phyloP scores from a whole-genome alignment of 2,329 filamentous ascomycete genomes.

The Phialemoniopsis sp. region DNA sequence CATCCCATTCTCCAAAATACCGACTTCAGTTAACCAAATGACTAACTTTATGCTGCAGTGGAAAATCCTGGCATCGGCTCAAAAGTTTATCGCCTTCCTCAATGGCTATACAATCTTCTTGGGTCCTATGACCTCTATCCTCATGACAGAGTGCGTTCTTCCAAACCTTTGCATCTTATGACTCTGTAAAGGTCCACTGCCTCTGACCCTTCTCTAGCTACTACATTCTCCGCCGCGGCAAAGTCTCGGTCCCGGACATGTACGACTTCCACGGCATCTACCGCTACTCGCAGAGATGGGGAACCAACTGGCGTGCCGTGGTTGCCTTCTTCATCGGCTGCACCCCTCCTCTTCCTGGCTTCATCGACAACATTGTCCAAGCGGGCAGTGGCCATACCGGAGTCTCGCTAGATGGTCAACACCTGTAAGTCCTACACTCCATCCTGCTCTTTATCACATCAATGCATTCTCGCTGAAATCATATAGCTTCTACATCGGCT shows the following conservation, averaged over 20 bases:
- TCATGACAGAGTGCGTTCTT: slow-evolving; percentile 1
- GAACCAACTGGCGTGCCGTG: slow-evolving; percentile 3
- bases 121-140: slow-evolving; percentile 2
- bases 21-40: not conserved
- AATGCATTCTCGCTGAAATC: too few relatives aligned
- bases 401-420: not conserved
- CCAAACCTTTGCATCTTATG: not conserved
- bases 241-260: slow-evolving; percentile 2
- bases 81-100: slow-evolving; percentile 3
- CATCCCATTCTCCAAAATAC: too few relatives aligned
- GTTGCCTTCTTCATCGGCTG: slow-evolving; percentile 3
- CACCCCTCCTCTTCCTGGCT: slow-evolving; percentile 2
- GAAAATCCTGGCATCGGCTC: slow-evolving; percentile 3
- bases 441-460: too few relatives aligned
- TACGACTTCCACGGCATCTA: slow-evolving; percentile 4
- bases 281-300: slow-evolving; percentile 1
- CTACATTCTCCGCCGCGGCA: slow-evolving; percentile 3
- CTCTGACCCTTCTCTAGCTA: too few relatives aligned
- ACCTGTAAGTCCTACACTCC: too few relatives aligned
- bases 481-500: too few relatives aligned
- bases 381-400: not conserved
- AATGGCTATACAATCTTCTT: slow-evolving; percentile 3
- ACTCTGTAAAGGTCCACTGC: not conserved
- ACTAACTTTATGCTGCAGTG: too few relatives aligned
- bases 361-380: slow-evolving; percentile 3